Conservation (phyloP, 2,329 filamentous ascomycete species). For the Sporothrix mexicana region DNA sequence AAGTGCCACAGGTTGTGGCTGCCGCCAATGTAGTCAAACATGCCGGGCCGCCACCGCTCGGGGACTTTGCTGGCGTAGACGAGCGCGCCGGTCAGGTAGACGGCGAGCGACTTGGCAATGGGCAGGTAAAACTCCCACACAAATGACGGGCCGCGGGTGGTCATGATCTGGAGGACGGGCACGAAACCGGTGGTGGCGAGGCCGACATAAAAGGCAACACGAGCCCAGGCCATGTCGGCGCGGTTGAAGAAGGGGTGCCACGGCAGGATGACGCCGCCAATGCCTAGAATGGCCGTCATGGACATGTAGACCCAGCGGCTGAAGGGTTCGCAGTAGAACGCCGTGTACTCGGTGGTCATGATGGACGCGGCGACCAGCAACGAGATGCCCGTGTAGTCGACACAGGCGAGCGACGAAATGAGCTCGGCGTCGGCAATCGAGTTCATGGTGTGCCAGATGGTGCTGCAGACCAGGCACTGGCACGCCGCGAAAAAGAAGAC, state of each 20-base stretch:
- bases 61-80: conserved; percentile 93
- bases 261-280: conserved; percentile 87
- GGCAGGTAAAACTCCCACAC: conserved; percentile 89
- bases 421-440: conserved; percentile 88
- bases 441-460: conserved; percentile 99
- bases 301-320: conserved; percentile 87
- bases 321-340: conserved; percentile 94
- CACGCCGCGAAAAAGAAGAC: conserved; percentile 96
- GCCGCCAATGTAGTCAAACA: conserved; percentile 93
- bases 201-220: conserved; percentile 89
- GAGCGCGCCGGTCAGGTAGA: conserved; percentile 83
- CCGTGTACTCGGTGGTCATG: conserved; percentile 97
- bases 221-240: conserved; percentile 87
- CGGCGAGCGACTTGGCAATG: conserved; percentile 80
- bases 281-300: conserved; percentile 78
- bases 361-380: conserved; percentile 94
- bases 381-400: conserved; percentile 98
- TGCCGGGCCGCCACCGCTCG: conserved; percentile 88
- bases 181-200: conserved; percentile 88
- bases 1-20: conserved; percentile 98
- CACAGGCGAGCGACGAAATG: conserved; percentile 94
- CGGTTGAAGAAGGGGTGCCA: conserved; percentile 97
- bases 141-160: conserved; percentile 77
- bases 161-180: conserved; percentile 81
- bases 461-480: conserved; percentile 93